Percentiles rank a stretch among this genome's conserved stretches.
These are phyloP conservation scores for Physcia stellaris DNA, from an alignment of 495 filamentous ascomycete genomes.

Conservation along the genomic window DNA sequence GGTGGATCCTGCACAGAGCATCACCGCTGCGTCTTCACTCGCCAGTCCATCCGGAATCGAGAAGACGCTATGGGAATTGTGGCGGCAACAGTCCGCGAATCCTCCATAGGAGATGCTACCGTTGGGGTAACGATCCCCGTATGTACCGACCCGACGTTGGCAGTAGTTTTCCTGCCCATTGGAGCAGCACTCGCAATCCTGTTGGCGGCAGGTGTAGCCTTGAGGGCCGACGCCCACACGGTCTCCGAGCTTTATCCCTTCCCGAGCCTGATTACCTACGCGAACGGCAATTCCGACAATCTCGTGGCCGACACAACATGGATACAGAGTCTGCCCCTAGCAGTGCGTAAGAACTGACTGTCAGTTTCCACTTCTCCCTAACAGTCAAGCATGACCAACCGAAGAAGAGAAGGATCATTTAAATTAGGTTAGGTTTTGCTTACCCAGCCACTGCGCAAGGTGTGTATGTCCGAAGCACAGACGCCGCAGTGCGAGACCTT, in stretches of 20 bases:
- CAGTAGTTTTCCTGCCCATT: conserved; percentile 55
- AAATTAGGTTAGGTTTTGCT: too few species aligned
- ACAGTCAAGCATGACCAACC: neutral
- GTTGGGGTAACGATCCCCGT: conserved; percentile 48
- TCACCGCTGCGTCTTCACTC: conserved; percentile 51
- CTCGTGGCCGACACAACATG: conserved; percentile 67
- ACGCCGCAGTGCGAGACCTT: conserved; percentile 73
- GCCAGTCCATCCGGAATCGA: conserved; percentile 52
- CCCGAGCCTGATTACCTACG: conserved; percentile 48
- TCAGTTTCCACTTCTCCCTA: neutral
- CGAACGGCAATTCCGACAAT: conserved; percentile 65
- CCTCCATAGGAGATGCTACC: conserved; percentile 46
- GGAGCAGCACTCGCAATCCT: conserved; percentile 54
- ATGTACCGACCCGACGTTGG: conserved; percentile 40
- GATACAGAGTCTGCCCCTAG: conserved; percentile 54
- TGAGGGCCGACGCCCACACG: conserved; percentile 80
- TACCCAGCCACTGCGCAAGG: conserved; percentile 60
- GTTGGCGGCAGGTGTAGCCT: conserved; percentile 39
- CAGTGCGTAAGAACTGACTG: conserved; percentile 40
- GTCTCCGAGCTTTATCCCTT: conserved; percentile 50
- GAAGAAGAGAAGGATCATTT: too few species aligned
- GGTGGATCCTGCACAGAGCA: conserved; percentile 76
- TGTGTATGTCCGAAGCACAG: conserved; percentile 70
- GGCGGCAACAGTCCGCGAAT: conserved; percentile 58
- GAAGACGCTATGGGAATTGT: conserved; percentile 57